Conservation (phyloP, 2,329 filamentous ascomycete genomes). For the Aspergillus pseudotamarii region DNA sequence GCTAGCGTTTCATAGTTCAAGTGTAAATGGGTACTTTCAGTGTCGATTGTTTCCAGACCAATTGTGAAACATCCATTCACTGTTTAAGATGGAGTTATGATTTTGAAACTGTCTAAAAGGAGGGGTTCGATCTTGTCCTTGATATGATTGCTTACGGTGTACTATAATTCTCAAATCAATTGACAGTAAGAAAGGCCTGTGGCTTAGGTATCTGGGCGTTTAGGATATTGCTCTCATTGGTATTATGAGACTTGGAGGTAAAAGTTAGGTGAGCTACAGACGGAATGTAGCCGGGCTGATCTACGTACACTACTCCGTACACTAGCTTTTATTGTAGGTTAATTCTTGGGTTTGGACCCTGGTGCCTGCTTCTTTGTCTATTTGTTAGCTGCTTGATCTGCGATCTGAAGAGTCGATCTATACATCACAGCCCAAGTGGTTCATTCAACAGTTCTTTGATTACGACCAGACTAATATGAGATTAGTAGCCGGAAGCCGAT, state of each 20-base stretch:
- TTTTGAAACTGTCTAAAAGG: neutral
- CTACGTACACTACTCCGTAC: neutral
- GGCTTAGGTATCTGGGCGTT: neutral
- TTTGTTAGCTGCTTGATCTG: neutral
- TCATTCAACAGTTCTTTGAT: no score
- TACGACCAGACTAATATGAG: neutral
- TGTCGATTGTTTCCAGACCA: neutral
- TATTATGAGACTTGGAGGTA: neutral
- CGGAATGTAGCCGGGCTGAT: neutral
- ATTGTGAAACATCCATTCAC: neutral
- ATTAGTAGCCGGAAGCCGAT: neutral
- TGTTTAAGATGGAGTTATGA: neutral
- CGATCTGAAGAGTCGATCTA: neutral
- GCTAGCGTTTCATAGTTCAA: neutral
- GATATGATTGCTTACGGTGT: no score
- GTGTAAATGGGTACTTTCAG: neutral
- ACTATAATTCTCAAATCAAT: neutral
- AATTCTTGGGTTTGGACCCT: neutral
- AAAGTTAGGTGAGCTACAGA: neutral
- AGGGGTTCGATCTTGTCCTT: no score
- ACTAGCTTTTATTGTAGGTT: neutral
- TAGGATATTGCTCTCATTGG: neutral
- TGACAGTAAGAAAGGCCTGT: neutral
- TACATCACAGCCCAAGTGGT: neutral
- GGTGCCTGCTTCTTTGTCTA: no score